Conservation (phyloP, 73 alveolate species). For the Loxodes magnus region DNA sequence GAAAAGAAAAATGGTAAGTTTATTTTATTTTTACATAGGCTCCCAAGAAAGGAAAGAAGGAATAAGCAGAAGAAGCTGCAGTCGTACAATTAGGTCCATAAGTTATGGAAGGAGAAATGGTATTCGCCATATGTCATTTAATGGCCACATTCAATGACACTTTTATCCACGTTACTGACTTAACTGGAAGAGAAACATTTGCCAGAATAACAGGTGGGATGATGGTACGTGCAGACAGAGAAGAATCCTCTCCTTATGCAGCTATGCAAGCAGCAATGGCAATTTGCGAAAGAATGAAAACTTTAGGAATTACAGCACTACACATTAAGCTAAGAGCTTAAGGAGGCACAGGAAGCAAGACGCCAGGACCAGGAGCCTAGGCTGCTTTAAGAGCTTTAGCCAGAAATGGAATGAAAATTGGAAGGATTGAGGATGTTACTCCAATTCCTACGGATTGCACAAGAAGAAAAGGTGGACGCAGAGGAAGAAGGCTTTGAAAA, state of each 20-base stretch:
- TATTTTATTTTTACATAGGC: no score
- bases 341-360: slow-evolving; percentile 92
- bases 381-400: slow-evolving; percentile 99
- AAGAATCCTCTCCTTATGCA: slow-evolving; percentile 99
- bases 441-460: slow-evolving; percentile 99
- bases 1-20: no score
- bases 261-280: slow-evolving; percentile 99
- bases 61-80: no score
- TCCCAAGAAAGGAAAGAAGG: no score
- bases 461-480: slow-evolving; percentile 98
- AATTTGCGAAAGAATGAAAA: slow-evolving; percentile 77
- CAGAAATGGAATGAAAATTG: slow-evolving; percentile 95
- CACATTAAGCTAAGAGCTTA: slow-evolving; percentile 97
- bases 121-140: slow-evolving; percentile 12
- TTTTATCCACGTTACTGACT: slow-evolving; percentile 98
- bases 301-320: slow-evolving; percentile 90
- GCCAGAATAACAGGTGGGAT: slow-evolving; percentile 98
- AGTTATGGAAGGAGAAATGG: slow-evolving; percentile 10
- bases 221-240: slow-evolving; percentile 98
- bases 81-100: no score
- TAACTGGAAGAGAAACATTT: slow-evolving; percentile 97
- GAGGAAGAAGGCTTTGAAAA: slow-evolving; percentile 98
- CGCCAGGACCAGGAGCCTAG: slow-evolving; percentile 98
- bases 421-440: slow-evolving; percentile 99
- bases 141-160: slow-evolving; percentile 91